These are phyloP conservation scores for Mycena rebaudengoi DNA, from an alignment of 768 basidiomycete genomes.

Conservation along the genomic window DNA sequence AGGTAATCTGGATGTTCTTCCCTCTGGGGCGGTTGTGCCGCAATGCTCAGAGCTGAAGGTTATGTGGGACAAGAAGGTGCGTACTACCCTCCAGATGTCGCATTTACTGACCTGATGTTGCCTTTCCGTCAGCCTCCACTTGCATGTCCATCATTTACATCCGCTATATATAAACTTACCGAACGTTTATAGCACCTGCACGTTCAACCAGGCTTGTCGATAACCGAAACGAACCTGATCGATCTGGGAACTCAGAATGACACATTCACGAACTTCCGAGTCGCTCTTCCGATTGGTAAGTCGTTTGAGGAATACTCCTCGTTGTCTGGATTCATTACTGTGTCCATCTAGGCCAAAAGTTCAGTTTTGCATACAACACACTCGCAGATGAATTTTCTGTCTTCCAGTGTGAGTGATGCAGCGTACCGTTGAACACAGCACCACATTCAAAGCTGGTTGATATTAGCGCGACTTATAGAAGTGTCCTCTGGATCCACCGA, in stretches of 20 bases:
- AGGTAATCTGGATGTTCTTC: background rate
- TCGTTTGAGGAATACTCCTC: background rate
- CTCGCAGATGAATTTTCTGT: conserved; percentile 1
- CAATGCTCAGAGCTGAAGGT: background rate
- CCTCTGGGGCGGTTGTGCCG: background rate
- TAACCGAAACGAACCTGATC: background rate
- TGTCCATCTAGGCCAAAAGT: background rate
- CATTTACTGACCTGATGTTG: background rate
- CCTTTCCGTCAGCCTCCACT: background rate
- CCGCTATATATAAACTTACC: background rate
- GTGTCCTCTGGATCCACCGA: background rate
- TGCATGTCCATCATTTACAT: background rate
- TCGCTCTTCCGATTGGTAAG: background rate
- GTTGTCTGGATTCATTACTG: background rate
- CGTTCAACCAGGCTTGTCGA: conserved; percentile 1
- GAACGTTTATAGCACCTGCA: background rate
- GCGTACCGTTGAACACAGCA: too few relatives aligned
- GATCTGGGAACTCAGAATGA: background rate
- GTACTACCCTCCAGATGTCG: background rate
- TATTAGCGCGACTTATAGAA: background rate
- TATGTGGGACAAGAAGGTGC: background rate
- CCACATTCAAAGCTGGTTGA: background rate
- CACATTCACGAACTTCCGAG: background rate
- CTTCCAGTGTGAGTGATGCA: background rate
- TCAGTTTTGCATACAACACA: conserved; percentile 7